Percentiles rank a stretch among this genome's conserved stretches.
These are phyloP conservation scores for Penicillium malachiteum DNA, from an alignment of 495 filamentous ascomycete species.

Conservation along the genomic window DNA sequence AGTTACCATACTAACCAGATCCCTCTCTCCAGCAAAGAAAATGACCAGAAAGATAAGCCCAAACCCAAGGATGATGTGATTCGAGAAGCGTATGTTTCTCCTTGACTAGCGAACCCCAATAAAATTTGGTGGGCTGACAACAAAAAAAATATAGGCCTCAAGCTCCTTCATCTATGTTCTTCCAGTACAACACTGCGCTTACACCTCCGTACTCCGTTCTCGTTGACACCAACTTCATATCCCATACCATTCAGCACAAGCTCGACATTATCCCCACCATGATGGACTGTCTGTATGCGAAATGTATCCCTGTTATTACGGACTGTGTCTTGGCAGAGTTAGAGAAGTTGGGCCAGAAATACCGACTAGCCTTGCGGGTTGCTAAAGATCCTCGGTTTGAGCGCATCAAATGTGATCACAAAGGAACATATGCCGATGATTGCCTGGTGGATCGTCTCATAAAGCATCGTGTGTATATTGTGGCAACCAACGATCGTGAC, in stretches of 20 bases:
- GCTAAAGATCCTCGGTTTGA: conserved; percentile 92
- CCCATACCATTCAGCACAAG: conserved; percentile 86
- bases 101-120: background rate
- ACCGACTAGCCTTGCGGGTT: conserved; percentile 82
- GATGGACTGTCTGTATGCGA: conserved; percentile 71
- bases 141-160: conserved; percentile 47
- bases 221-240: conserved; percentile 91
- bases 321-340: conserved; percentile 66
- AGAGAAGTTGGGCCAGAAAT: conserved; percentile 88
- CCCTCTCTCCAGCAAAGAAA: conserved; percentile 55
- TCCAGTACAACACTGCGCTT: conserved; percentile 88
- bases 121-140: background rate
- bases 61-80: conserved; percentile 28
- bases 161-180: conserved; percentile 87
- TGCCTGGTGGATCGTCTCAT: conserved; percentile 85
- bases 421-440: conserved; percentile 92
- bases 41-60: conserved; percentile 52
- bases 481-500: conserved; percentile 81
- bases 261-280: conserved; percentile 80
- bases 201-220: conserved; percentile 85
- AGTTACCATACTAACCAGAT: conserved; percentile 53
- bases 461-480: conserved; percentile 80
- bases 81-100: conserved; percentile 33
- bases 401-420: conserved; percentile 80
- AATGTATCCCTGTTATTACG: conserved; percentile 53